Base-by-base conservation (phyloP, 192 early-diverging fungal species). In the Linnemannia schmuckeri region DNA sequence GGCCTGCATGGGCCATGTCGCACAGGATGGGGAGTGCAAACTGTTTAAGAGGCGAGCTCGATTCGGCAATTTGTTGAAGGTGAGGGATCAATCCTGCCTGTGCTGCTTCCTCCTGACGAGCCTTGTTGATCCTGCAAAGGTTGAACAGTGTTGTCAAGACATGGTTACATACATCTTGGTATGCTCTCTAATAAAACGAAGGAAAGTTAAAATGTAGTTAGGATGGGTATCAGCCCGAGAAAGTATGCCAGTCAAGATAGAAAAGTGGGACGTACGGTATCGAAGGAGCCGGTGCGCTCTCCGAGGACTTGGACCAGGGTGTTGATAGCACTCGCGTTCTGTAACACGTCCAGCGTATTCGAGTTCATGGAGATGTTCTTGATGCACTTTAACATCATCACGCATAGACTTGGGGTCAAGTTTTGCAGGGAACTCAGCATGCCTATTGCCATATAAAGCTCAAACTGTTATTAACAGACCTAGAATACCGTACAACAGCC, bases 301-400 rank as follows among this genome's bases (percentile, higher is more conserved):
- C 77, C 79, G 54, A 94, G 78, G 30, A 92, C 78, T 61, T 83
- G n/a, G 13, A 91, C 90, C 20, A 94, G 72, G 1, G 89, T 82
- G 74, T 83, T 79, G 46, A 94, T 93, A 7, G 89, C 86, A 46
- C 78, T 89, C 4, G 89, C 90, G 44, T 82, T 85, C 47, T 92
- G 88, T 41, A 94, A 74, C 12, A 82, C 71, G 42, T 90, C 89
- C 75, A 93, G 75, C 0, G 93, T 91, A 55, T 92, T 91, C 27
- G 93, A 87, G 72, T 89, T 88, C 91, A 93, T 92, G 6, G 93
- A 93, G 30, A 94, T 75, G 78, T 94, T 94, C 70, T 93, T 94
- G 57, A 94, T 80, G 42, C 88, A 91, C 81, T 94, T 94, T 0
- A 94, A 81, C 88, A 93, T 89, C 61, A 77, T 72, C 3, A 94